Percentiles rank a stretch among this genome's conserved stretches.
Evolutionary conservation across 306 rosid genomes (phyloP).

Genomic region (Cucumis hystrix): DNA sequence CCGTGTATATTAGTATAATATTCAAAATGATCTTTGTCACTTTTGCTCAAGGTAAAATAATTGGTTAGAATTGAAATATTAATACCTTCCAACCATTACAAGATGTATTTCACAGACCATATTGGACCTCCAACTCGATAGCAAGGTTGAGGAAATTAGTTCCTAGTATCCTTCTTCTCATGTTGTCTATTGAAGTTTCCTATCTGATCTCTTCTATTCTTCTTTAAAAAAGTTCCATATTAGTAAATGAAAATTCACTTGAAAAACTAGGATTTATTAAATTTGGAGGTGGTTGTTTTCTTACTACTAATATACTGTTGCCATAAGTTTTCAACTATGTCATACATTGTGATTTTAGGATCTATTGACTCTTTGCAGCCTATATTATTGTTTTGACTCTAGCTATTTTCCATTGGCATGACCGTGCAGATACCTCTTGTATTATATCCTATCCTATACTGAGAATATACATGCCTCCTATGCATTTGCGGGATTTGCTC

Average conservation of each 20-base stretch:
- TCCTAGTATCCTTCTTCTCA: not conserved
- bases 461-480: slow-evolving; percentile 41
- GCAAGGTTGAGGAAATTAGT: not conserved
- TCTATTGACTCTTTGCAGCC: not conserved
- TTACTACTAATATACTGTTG: not conserved
- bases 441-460: slow-evolving; percentile 47
- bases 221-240: not conserved
- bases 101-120: not conserved
- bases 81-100: not conserved
- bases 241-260: not conserved
- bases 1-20: not conserved
- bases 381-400: slow-evolving; percentile 9
- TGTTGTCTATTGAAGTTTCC: not conserved
- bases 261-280: not conserved
- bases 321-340: not conserved
- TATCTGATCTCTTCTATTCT: not conserved
- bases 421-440: slow-evolving; percentile 65
- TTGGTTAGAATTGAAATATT: not conserved
- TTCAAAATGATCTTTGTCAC: not conserved
- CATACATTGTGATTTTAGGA: not conserved
- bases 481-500: slow-evolving; percentile 35
- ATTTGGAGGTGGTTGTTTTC: not conserved
- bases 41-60: not conserved
- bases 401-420: slow-evolving; percentile 17
- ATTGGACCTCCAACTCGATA: not conserved